These are phyloP conservation scores for Alternaria gaisen DNA, from an alignment of 2,329 filamentous ascomycete species.

Conservation along the genomic window DNA sequence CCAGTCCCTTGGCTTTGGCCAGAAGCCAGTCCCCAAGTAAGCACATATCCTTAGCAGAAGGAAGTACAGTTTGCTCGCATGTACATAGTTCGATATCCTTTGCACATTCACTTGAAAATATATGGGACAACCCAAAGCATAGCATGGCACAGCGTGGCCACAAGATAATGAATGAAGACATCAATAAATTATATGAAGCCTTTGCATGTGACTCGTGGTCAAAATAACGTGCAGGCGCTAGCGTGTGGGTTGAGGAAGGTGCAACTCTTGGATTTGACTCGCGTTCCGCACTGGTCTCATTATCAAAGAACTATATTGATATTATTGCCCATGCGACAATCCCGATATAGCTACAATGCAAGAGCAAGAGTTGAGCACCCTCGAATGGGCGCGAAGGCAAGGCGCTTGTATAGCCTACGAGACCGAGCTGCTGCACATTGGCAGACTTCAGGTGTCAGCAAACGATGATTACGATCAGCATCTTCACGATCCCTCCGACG, in stretches of 20 bases:
- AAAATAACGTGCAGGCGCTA: constrained; percentile 9
- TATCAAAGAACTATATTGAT: not conserved
- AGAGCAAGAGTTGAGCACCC: constrained; percentile 47
- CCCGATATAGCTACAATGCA: not conserved
- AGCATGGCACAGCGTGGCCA: constrained; percentile 1
- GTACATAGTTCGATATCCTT: constrained; percentile 19
- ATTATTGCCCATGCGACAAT: not conserved
- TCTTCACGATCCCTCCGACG: constrained; percentile 29
- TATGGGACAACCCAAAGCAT: constrained; percentile 3
- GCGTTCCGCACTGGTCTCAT: not conserved
- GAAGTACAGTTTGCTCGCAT: constrained; percentile 10
- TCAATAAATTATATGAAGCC: not conserved
- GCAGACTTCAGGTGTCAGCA: constrained; percentile 19
- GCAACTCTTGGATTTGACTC: constrained; percentile 4
- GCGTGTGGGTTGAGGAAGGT: constrained; percentile 11
- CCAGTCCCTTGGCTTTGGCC: constrained; percentile 62
- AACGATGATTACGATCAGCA: constrained; percentile 25
- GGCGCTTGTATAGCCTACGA: constrained; percentile 53
- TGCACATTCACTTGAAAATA: constrained; percentile 17
- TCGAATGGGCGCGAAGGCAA: constrained; percentile 60
- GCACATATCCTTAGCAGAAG: not conserved
- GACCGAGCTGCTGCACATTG: constrained; percentile 33
- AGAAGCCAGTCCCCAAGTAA: constrained; percentile 30
- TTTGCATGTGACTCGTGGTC: not conserved
- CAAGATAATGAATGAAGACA: constrained; percentile 9